Base-by-base conservation (phyloP, 495 filamentous ascomycete genomes). In the Penicillium argentinense region DNA sequence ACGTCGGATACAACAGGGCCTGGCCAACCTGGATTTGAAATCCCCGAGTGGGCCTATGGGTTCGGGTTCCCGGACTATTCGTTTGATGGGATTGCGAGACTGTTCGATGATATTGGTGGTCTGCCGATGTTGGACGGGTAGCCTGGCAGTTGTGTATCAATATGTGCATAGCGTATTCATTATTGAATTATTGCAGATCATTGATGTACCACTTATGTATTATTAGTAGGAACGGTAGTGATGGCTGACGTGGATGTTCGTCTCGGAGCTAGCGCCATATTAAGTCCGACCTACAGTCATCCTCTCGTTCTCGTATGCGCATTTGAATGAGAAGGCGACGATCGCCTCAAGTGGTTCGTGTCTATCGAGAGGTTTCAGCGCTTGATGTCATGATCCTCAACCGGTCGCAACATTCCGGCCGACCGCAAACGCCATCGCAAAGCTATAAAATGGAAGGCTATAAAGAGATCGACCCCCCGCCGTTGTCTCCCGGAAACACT, bases 51-150 rank as follows among this genome's bases (percentile, higher is more conserved):
- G 68, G 62, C 68, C 5, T 64, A 71, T 45, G 68, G 66, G 1
- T 71, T 71, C 18, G 68, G 66, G 3, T 68, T 71, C 39, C 66
- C 66, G 1, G 69, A 71, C 47, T 73, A 66, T 44, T 69, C 69
- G 1, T 69, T 71, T 23, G 67, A 73, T 14, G 66, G 67, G 2
- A 68, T 71, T 30, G 67, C 66, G 0, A 52, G 64, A 28, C 41
- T 73, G 12, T 71, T 73, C 41, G 63, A 71, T 62, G 61, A 60
- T 62, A 51, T 71, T 26, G 65, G 63, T 0, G 63, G 57, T 4
- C 41, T 65, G 12, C 64, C 68, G 4, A 66, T 69, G 56, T 25
- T 69, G 36, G 66, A 69, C 47, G 53, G 53, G 14, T 64, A 51
- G 42, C 38, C n/a, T 33, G 13, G 8, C 18, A 13, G 19, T 36